phyloP scores from a whole-genome alignment of 352 stramenopile species.

The Globisporangium sylvaticum region DNA sequence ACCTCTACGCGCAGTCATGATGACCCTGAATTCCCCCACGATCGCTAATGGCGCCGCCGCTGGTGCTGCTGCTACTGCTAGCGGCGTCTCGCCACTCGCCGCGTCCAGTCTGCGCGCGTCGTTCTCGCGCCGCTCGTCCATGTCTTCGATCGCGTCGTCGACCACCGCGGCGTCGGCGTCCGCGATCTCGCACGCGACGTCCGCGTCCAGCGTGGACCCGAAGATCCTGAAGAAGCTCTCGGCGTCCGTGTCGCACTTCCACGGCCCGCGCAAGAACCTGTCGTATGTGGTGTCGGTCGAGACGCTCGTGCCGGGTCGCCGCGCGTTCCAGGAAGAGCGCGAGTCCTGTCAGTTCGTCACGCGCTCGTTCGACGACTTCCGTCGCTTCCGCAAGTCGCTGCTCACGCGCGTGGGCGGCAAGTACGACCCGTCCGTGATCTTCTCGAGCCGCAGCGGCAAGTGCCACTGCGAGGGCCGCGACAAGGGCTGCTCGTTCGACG shows the following conservation, averaged over 20 bases:
- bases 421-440: slow-evolving; percentile 31
- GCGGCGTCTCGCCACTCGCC: slow-evolving; percentile 8
- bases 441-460: slow-evolving; percentile 36
- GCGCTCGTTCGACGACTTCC: slow-evolving; percentile 77
- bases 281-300: slow-evolving; percentile 79
- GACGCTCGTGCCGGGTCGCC: slow-evolving; percentile 53
- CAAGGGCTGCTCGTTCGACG: slow-evolving; percentile 65
- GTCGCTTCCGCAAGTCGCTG: slow-evolving; percentile 70
- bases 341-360: slow-evolving; percentile 67
- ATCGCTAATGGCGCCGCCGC: neutral
- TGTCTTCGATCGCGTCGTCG: slow-evolving; percentile 10
- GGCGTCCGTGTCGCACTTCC: slow-evolving; percentile 65
- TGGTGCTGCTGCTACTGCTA: neutral
- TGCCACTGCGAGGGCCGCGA: slow-evolving; percentile 48
- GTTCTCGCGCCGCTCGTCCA: slow-evolving; percentile 14
- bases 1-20: slow-evolving; percentile 1
- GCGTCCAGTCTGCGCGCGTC: slow-evolving; percentile 1
- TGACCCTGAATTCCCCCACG: neutral
- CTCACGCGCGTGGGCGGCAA: slow-evolving; percentile 51
- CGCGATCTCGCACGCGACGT: slow-evolving; percentile 21
- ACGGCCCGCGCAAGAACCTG: slow-evolving; percentile 66
- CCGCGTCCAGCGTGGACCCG: slow-evolving; percentile 49
- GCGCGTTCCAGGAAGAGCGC: slow-evolving; percentile 55
- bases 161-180: slow-evolving; percentile 21
- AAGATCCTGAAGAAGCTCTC: slow-evolving; percentile 79